A percentile compares a stretch with the other conserved stretches of the same genome.
These are phyloP conservation scores for Ceratocystiopsis sp. DNA, from an alignment of 2,329 filamentous ascomycete genomes.

Conservation along the genomic window DNA sequence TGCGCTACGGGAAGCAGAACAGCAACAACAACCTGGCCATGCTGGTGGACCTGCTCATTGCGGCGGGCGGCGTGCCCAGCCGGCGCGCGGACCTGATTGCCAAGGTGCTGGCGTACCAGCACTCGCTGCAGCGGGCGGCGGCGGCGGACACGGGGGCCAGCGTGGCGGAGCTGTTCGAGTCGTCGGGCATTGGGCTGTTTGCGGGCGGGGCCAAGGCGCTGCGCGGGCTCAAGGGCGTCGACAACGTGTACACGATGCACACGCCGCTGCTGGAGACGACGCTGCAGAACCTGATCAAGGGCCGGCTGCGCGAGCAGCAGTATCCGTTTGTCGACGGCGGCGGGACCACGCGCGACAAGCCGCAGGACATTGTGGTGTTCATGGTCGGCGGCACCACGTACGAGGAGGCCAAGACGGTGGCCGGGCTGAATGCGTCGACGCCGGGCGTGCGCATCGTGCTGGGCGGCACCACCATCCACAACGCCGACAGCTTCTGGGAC, in stretches of 20 bases:
- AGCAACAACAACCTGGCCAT: constrained; percentile 66
- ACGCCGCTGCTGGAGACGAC: constrained; percentile 76
- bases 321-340: constrained; percentile 83
- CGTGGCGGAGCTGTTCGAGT: constrained; percentile 84
- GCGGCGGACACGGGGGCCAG: constrained; percentile 57
- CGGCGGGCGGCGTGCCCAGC: constrained; percentile 64
- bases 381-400: constrained; percentile 89
- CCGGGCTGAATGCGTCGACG: constrained; percentile 81
- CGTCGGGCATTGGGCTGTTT: constrained; percentile 58
- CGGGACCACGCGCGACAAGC: constrained; percentile 78
- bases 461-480: constrained; percentile 76
- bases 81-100: constrained; percentile 64
- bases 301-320: constrained; percentile 65
- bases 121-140: constrained; percentile 65
- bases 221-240: constrained; percentile 89
- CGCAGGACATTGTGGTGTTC: constrained; percentile 90
- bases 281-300: constrained; percentile 85
- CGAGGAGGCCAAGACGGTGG: constrained; percentile 90
- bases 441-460: constrained; percentile 80
- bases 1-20: constrained; percentile 78
- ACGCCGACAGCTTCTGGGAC: constrained; percentile 72
- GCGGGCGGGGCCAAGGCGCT: constrained; percentile 61
- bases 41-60: constrained; percentile 69
- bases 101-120: constrained; percentile 71
- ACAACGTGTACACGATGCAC: constrained; percentile 98